These are phyloP conservation scores for Populus hybrid DNA, from an alignment of 441 rosid species.

Conservation along the genomic window DNA sequence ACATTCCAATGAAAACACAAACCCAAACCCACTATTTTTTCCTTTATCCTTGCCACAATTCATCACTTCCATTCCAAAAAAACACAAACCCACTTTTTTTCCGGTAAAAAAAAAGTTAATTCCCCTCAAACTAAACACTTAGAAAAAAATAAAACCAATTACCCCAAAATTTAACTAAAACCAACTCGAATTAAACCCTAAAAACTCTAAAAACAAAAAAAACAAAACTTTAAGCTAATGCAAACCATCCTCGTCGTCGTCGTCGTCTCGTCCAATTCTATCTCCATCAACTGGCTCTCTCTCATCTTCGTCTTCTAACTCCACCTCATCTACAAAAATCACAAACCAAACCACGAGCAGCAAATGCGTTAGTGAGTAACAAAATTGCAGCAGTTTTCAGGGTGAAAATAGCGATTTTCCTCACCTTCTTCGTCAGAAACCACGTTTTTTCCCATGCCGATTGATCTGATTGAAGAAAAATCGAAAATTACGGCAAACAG, in stretches of 20 bases:
- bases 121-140: background rate
- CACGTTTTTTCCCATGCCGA: slow-evolving; percentile 41
- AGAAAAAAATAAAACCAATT: background rate
- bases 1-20: background rate
- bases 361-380: background rate
- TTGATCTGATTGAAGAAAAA: background rate
- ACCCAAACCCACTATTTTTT: background rate
- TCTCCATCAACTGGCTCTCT: slow-evolving; percentile 56
- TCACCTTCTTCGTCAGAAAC: slow-evolving; percentile 67
- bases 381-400: background rate
- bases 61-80: background rate
- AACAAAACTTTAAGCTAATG: slow-evolving; percentile 20
- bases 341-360: background rate
- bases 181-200: background rate
- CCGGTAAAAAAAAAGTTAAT: background rate
- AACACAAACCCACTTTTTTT: background rate
- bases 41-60: background rate
- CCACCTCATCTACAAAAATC: slow-evolving; percentile 56
- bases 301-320: slow-evolving; percentile 58
- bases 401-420: background rate
- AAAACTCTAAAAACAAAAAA: background rate
- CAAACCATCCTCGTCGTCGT: slow-evolving; percentile 50
- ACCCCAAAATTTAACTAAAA: background rate
- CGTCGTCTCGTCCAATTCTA: slow-evolving; percentile 34
- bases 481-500: background rate